Base-by-base conservation (phyloP, 2,329 filamentous ascomycete genomes). In the Ploettnerulaceae sp. region DNA sequence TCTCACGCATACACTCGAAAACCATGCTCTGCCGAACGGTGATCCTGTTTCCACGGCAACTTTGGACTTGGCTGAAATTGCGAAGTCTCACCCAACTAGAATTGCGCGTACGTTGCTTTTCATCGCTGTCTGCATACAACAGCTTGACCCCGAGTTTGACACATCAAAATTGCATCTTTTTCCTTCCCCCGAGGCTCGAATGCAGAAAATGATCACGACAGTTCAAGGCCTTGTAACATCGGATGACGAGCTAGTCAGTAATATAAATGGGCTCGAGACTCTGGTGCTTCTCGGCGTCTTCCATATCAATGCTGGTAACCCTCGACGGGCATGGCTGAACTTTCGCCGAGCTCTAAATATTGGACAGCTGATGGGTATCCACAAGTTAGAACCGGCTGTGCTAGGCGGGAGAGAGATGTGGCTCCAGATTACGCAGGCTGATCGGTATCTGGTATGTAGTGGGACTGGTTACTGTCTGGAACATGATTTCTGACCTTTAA, bases 211-310 rank as follows among this genome's bases (percentile, higher is more conserved):
- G 28, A 44, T 62, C 15, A 42, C 51, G 5, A 57, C 55, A 9
- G 50, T 63, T 18, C 49, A 56, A 42, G 51, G 56, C 4, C 51
- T 59, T 20, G 67, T 79, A 1, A 72, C 70, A 0, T 65, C 64
- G 11, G 69, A 76, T 20, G 70, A 76, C 40, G 68, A 70, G 2
- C 57, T 79, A 0, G 55, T 71, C 0, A 62, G 60, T 18, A 73
- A 69, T 3, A 56, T 73, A 1, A 75, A 80, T 56, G 76, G 72
- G 0, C 56, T 77, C 5, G 71, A 76, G 48, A 72, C 72, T 40
- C 61, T 78, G n/a, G 64, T 76, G 52, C 62, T 77, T 0, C 69
- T 76, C 50, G 65, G 64, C 9, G 61, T 74, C 17, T 73, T 69
- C 52, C 62, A 71, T 5, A 69, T 68, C 21, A 75, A 75, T 21